phyloP scores from a whole-genome alignment of 129 eudicot species.

The Flaveria ramosissima region DNA sequence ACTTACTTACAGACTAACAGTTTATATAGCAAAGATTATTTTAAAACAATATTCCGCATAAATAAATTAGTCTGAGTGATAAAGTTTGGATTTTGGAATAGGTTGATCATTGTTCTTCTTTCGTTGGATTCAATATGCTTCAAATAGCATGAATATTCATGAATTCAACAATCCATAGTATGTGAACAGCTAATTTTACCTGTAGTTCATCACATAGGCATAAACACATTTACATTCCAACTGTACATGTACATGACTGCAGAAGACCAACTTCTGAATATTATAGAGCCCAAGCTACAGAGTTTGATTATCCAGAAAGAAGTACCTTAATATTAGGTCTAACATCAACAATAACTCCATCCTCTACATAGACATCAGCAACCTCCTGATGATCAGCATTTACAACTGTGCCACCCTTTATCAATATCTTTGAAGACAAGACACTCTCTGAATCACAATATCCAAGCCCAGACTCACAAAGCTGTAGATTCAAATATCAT shows the following conservation, averaged over 20 bases:
- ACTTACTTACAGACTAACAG: not conserved
- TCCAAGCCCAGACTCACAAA: slow-evolving; percentile 57
- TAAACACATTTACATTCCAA: not conserved
- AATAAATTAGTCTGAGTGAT: not conserved
- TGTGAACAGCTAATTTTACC: not conserved
- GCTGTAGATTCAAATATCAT: slow-evolving; percentile 40
- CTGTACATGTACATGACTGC: not conserved
- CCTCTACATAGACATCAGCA: slow-evolving; percentile 94
- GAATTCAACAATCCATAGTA: not conserved
- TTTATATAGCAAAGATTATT: slow-evolving; percentile 1
- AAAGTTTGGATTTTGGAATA: slow-evolving; percentile 10
- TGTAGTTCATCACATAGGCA: not conserved
- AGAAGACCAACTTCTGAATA: not conserved
- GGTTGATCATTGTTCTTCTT: not conserved
- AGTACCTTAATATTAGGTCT: slow-evolving; percentile 70
- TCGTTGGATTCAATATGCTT: not conserved
- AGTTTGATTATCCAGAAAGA: slow-evolving; percentile 14
- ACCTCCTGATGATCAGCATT: slow-evolving; percentile 81
- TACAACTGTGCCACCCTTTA: slow-evolving; percentile 94
- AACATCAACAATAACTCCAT: slow-evolving; percentile 81
- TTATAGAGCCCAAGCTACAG: not conserved
- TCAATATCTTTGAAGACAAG: slow-evolving; percentile 62
- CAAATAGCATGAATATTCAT: slow-evolving; percentile 8
- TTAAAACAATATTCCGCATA: slow-evolving; percentile 11
- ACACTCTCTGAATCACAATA: slow-evolving; percentile 51